Evolutionary conservation across 805 yeast species (phyloP).

Genomic region (Metschnikowia picachoensis): DNA sequence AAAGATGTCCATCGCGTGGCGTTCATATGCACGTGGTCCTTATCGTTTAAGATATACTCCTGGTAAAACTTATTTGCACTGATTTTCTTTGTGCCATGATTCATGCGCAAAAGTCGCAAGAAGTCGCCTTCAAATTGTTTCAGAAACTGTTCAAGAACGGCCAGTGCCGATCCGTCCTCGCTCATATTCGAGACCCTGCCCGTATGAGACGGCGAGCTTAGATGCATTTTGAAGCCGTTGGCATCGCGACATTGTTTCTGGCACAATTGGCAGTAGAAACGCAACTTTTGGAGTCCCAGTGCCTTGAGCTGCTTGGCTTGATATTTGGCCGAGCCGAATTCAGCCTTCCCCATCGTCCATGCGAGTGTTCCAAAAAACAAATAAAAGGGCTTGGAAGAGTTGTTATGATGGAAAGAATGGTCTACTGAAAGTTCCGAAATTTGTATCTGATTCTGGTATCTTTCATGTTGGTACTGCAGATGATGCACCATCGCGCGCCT

Average conservation of each 20-base stretch:
- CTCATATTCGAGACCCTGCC: slow-evolving; percentile 42
- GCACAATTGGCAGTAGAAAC: slow-evolving; percentile 89
- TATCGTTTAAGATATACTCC: slow-evolving; percentile 72
- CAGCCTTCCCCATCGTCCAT: slow-evolving; percentile 30
- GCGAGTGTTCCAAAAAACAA: no score
- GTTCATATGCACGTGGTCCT: slow-evolving; percentile 85
- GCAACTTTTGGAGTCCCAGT: slow-evolving; percentile 78
- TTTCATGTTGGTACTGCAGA: no score
- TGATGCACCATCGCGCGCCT: no score
- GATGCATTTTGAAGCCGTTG: slow-evolving; percentile 90
- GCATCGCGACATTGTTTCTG: slow-evolving; percentile 93
- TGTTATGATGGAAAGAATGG: no score
- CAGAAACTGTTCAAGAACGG: slow-evolving; percentile 58
- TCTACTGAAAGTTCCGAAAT: no score
- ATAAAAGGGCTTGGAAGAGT: no score
- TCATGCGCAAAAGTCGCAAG: slow-evolving; percentile 51
- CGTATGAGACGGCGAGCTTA: slow-evolving; percentile 74
- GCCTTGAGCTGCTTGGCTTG: slow-evolving; percentile 75
- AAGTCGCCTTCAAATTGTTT: slow-evolving; percentile 60
- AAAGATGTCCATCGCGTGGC: slow-evolving; percentile 78
- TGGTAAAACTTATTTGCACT: slow-evolving; percentile 86
- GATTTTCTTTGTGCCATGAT: slow-evolving; percentile 78
- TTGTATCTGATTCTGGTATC: no score
- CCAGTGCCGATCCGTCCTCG: slow-evolving; percentile 39
- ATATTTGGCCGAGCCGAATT: slow-evolving; percentile 52